These are phyloP conservation scores for Jackrogersella minutella DNA, from an alignment of 495 filamentous ascomycete species.

Conservation along the genomic window DNA sequence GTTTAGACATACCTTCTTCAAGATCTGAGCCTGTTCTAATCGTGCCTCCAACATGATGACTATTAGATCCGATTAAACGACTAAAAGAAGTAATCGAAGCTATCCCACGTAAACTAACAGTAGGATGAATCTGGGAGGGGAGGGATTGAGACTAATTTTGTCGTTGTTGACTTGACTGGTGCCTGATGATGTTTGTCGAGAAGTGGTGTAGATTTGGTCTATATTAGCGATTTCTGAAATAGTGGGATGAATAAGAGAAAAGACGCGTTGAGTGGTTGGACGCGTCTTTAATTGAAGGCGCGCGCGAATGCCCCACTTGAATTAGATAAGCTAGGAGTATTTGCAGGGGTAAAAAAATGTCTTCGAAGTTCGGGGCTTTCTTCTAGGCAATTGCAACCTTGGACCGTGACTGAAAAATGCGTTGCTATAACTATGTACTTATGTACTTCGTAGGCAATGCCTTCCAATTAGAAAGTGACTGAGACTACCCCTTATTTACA, in stretches of 20 bases:
- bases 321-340: conserved; percentile 8
- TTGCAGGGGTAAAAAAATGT: conserved; percentile 9
- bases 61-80: not conserved
- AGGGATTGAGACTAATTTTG: not conserved
- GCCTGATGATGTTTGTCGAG: conserved; percentile 14
- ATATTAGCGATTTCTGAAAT: conserved; percentile 18
- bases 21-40: conserved; percentile 88
- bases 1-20: conserved; percentile 83
- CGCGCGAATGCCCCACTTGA: conserved; percentile 29
- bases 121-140: not conserved
- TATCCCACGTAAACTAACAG: not conserved
- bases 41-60: conserved; percentile 88
- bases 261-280: conserved; percentile 39
- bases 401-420: too few species aligned
- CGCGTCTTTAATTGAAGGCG: conserved; percentile 40
- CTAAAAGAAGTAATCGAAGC: not conserved
- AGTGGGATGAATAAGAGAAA: conserved; percentile 38
- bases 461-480: too few species aligned
- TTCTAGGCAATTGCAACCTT: not conserved
- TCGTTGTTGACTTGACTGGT: not conserved
- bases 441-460: not conserved
- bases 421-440: not conserved
- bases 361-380: too few species aligned
- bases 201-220: conserved; percentile 10
- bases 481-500: too few species aligned